Evolutionary conservation across 1,139 yeast species (phyloP), one percentile per base, ranked within the genome.

Genomic region (Hanseniaspora uvarum): DNA sequence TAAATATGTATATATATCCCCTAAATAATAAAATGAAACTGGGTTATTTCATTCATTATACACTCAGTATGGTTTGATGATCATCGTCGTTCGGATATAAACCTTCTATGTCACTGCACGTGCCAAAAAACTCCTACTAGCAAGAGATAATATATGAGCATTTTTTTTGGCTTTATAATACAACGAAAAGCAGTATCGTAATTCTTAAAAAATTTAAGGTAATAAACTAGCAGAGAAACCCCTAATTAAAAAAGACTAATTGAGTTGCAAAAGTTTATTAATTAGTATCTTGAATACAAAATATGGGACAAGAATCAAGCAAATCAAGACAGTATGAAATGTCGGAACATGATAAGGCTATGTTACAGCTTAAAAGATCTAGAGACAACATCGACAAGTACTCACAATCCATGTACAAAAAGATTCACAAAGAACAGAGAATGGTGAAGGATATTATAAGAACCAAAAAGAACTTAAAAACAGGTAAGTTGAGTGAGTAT

Each of bases 321-420:
- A 47, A 47, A 24, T 37, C 49, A 14, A 37, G 38, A 12, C 47
- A 43, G n/a, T 49, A 43, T 23, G 39, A 48, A 34, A 38, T 54
- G 38, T 48, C 56, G 3, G 40, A 50, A 18, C 51, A 54, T 14
- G 98, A 92, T 64, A 77, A 75, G 62, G 96, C 96, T 0, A 77
- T 92, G 19, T 74, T 86, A 61, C 94, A 88, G 64, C 74, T 92
- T 63, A 92, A 92, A 65, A 74, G 84, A 45, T 96, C 94, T 62
- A 74, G 96, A 57, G 98, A 92, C 67, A 83, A 83, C 61, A 73
- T 92, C 46, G 79, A 78, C 58, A 85, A 83, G 65, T 85, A 87
- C 60, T 89, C 86, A 60, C 76, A 74, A 55, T 77, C 79, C 58
- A 75, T 88, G 44, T 72, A 72, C 43, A 66, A 68, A 0, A 76